Percentiles rank a stretch among this genome's conserved stretches.
Evolutionary conservation across 768 basidiomycete species (phyloP).

Genomic region (Dendrothele bispora): DNA sequence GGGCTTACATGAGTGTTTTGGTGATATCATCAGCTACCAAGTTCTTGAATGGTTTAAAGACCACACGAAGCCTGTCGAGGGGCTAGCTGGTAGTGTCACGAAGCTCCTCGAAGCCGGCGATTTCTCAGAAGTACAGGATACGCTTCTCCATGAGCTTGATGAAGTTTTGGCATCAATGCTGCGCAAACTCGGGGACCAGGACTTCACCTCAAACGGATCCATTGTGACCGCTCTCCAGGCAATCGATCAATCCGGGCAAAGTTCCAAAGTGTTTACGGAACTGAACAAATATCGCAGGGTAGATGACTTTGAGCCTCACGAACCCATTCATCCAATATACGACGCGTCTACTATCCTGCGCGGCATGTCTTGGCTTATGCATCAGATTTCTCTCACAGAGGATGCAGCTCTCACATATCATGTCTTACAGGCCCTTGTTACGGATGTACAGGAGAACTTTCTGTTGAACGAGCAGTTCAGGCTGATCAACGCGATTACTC

Average conservation of each 20-base stretch:
- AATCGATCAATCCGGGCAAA: conserved; percentile 32
- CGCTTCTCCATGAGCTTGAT: conserved; percentile 49
- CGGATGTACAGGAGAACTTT: conserved; percentile 60
- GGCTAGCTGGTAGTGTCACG: conserved; percentile 35
- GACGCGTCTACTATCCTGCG: conserved; percentile 47
- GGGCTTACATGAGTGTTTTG: conserved; percentile 63
- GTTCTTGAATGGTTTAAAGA: conserved; percentile 48
- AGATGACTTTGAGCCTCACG: conserved; percentile 52
- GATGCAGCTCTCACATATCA: conserved; percentile 70
- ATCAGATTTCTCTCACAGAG: conserved; percentile 39
- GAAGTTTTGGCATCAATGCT: conserved; percentile 59
- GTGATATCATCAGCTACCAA: conserved; percentile 66
- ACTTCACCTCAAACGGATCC: conserved; percentile 50
- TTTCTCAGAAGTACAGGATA: conserved; percentile 31
- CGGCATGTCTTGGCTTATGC: conserved; percentile 61
- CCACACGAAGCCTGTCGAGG: conserved; percentile 14
- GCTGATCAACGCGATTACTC: conserved; percentile 64
- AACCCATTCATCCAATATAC: conserved; percentile 67
- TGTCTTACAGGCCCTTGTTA: conserved; percentile 70
- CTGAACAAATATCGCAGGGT: conserved; percentile 53
- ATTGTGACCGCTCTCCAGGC: conserved; percentile 42
- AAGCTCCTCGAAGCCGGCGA: conserved; percentile 29
- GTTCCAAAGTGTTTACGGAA: conserved; percentile 44
- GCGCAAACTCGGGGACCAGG: conserved; percentile 66
- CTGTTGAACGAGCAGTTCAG: conserved; percentile 86